phyloP scores from a whole-genome alignment of 331 rosid species.

The Rhamnella rubrinervis region DNA sequence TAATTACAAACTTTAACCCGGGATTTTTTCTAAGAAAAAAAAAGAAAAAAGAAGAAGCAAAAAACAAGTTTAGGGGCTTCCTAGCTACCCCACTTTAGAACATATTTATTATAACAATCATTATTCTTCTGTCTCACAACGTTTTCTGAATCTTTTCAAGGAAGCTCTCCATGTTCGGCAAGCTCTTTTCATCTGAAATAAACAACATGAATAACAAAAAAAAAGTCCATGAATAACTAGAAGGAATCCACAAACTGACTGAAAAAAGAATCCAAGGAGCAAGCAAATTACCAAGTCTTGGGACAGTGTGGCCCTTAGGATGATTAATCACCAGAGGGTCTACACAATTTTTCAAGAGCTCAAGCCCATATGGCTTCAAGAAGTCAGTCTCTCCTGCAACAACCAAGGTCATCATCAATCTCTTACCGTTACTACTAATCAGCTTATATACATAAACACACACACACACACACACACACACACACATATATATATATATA shows the following conservation, averaged over 20 bases:
- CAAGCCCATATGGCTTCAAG: slow-evolving; percentile 54
- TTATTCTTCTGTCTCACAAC: slow-evolving; percentile 10
- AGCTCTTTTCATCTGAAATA: slow-evolving; percentile 50
- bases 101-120: too few relatives aligned
- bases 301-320: slow-evolving; percentile 81
- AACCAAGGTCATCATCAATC: not conserved
- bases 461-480: too few relatives aligned
- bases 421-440: too few relatives aligned
- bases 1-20: too few relatives aligned
- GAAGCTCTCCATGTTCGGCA: slow-evolving; percentile 44
- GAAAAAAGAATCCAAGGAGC: too few relatives aligned
- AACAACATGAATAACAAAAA: not conserved
- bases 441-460: too few relatives aligned
- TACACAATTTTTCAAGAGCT: slow-evolving; percentile 45
- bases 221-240: not conserved
- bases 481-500: too few relatives aligned
- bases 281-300: slow-evolving; percentile 54
- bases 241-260: too few relatives aligned
- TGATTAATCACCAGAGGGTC: slow-evolving; percentile 67
- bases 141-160: slow-evolving; percentile 45
- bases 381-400: slow-evolving; percentile 69
- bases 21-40: too few relatives aligned
- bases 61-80: too few relatives aligned
- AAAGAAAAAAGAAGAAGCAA: too few relatives aligned
- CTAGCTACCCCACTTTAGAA: too few relatives aligned